Evolutionary conservation across 305 asterid species (phyloP), one percentile per base, ranked within the genome.

Genomic region (Plantago rigida): DNA sequence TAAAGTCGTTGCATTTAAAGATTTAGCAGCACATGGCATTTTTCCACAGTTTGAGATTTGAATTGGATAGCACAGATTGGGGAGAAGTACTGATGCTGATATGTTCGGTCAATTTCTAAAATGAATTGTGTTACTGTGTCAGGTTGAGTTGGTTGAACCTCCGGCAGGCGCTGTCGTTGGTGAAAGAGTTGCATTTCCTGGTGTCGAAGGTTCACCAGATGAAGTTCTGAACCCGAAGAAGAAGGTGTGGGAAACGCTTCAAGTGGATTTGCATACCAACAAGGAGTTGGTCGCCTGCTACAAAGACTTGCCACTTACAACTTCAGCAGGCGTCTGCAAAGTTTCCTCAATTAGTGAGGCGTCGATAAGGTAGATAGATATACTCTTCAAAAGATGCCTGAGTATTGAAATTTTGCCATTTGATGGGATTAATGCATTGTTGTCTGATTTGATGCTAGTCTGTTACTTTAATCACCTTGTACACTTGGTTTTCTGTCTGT

Each of bases 81-180:
- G 46, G 46, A 7, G 46, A 41, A 9, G 12, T 41, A 41, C 12
- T 41, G 10, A 1, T 41, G 46, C 39, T 41, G 13, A 41, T 41
- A 41, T 9, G 46, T 9, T 31, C 2, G 39, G 7, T 3, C 39
- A 31, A 31, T 31, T 9, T 8, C 44, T 10, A 0, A 41, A 9
- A 41, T 41, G 3, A 41, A 41, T 9, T 41, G 9, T 19, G 22
- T 59, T 19, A 42, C 24, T 47, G 71, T 73, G 59, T 13, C 75
- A 92, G 99, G 94, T 92, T 57, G 99, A 92, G 79, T 67, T 92
- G 73, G 89, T 92, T 1, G 99, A 86, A 72, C 99, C 99, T 42
- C 97, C 97, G 7, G 69, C 76, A 72, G 80, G 73, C 22, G 87
- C 96, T 19, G 69, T 22, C 10, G 78, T 85, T 49, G 99, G 97